Conservation (phyloP, 768 basidiomycete species). For the Leccinum truebloodii region DNA sequence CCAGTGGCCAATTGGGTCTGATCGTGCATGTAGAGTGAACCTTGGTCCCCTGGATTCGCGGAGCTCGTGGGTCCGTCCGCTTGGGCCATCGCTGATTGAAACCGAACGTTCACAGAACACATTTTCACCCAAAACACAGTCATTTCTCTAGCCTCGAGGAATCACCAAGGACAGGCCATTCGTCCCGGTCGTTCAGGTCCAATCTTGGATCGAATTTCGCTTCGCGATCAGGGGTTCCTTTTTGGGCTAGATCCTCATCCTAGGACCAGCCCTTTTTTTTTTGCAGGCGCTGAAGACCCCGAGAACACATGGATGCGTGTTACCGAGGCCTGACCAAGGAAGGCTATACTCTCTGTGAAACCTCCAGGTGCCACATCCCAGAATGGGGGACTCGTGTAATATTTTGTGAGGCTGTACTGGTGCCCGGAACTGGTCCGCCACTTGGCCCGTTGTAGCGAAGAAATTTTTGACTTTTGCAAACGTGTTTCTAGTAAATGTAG, state of each 20-base stretch:
- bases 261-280: conserved; percentile 21
- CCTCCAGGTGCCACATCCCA: conserved; percentile 14
- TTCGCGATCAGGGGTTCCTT: conserved; percentile 48
- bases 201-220: conserved; percentile 34
- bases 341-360: conserved; percentile 33
- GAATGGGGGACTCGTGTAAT: conserved; percentile 19
- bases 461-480: conserved; percentile 18
- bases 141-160: conserved; percentile 28
- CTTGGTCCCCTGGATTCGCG: conserved; percentile 34
- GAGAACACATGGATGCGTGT: conserved; percentile 29
- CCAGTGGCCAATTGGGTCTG: conserved; percentile 33
- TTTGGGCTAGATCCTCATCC: conserved; percentile 45
- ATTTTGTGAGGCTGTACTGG: conserved; percentile 23
- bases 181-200: conserved; percentile 26
- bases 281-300: conserved; percentile 28
- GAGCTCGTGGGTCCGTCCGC: conserved; percentile 32
- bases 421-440: conserved; percentile 13
- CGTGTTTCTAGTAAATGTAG: conserved; percentile 9
- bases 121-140: conserved; percentile 18
- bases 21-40: conserved; percentile 32
- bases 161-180: conserved; percentile 41
- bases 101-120: conserved; percentile 36
- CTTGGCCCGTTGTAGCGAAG: conserved; percentile 11
- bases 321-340: conserved; percentile 28
- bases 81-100: conserved; percentile 29